Base-by-base conservation (phyloP, 352 stramenopile species). In the Phytophthora colocasiae region DNA sequence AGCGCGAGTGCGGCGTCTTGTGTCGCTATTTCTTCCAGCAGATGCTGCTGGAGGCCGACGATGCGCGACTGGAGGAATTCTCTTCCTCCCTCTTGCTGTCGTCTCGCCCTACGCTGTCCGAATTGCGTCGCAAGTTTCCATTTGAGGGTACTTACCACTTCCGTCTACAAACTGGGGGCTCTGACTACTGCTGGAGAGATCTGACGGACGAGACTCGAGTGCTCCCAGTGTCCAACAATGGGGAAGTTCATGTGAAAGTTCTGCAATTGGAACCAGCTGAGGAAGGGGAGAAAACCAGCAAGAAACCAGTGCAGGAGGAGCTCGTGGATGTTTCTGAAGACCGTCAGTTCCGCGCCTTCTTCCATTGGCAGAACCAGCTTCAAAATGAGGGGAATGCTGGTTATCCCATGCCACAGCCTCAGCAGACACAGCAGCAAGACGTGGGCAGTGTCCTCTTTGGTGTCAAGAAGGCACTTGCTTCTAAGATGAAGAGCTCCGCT, bases 1-100 rank as follows among this genome's bases (percentile, higher is more conserved):
- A 36, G 31, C 31, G 31, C 31, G 31, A 36, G 31, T 36, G 31
- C 49, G 65, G 73, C 54, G 86, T 94, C 66, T 75, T 94, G 54
- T 94, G 86, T 51, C 84, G 80, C 58, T 94, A 94, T 69, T 94
- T 94, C 58, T 93, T 95, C 77, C 86, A 92, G 71, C 65, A 83
- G 45, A 91, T 83, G 73, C 63, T 88, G 69, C 75, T 75, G 12
- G 85, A 94, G 55, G 77, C 71, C 6, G 72, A 78, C 19, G 61
- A 64, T 34, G 38, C 55, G 11, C 68, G 47, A 11, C 59, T 78
- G n/a, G 80, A 89, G 49, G 75, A 82, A 41, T 76, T 77, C 46
- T 74, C 70, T 48, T 93, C 83, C 1, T 83, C 81, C 11, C 45
- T 95, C 17, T 54, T 95, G 57, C 74, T 96, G n/a, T 92, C 84